Base-by-base conservation (phyloP, 1,284 basidiomycete species). In the Flammula alnicola region DNA sequence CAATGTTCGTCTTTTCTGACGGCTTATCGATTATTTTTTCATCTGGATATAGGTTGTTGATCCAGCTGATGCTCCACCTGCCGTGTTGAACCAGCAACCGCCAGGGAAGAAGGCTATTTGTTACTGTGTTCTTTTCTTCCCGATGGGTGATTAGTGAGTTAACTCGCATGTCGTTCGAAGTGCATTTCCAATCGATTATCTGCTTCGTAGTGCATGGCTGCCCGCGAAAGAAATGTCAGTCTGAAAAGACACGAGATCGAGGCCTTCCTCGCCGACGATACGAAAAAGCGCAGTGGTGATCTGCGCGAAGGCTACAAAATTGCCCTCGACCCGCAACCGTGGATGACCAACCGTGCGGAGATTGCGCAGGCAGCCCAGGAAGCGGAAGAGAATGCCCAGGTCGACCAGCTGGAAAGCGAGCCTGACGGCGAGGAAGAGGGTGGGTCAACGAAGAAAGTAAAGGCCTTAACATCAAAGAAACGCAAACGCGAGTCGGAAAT, bases 31-130 rank as follows among this genome's bases (percentile, higher is more conserved):
- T n/a, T n/a, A n/a, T n/a, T n/a, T n/a, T n/a, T n/a, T n/a, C n/a
- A n/a, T n/a, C n/a, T n/a, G n/a, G n/a, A n/a, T n/a, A n/a, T n/a
- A 94, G 92, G 77, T 95, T 52, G 82, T 92, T 29, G 88, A 91
- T 62, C 84, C 89, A 1, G 80, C 82, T 7, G 71, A 62, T 12
- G 85, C 88, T 0, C 84, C 87, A 12, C 58, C 73, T 14, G 58
- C 58, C 3, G 91, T 95, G 20, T 61, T 73, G 49, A 81, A 76
- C 61, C 91, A 93, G 63, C 82, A 86, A 10, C 91, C 91, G 11
- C 63, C 84, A 6, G 69, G 75, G 58, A 90, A 88, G 71, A 91
- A 88, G 70, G 74, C 81, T 3, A 76, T 74, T 10, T 85, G 85
- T 61, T 86, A 91, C 69, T 92, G 89, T 61, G 83, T 95, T 35